Percentiles rank a stretch among this genome's conserved stretches.
Evolutionary conservation across 805 yeast species (phyloP).

Genomic region (Suhomyces sp.): DNA sequence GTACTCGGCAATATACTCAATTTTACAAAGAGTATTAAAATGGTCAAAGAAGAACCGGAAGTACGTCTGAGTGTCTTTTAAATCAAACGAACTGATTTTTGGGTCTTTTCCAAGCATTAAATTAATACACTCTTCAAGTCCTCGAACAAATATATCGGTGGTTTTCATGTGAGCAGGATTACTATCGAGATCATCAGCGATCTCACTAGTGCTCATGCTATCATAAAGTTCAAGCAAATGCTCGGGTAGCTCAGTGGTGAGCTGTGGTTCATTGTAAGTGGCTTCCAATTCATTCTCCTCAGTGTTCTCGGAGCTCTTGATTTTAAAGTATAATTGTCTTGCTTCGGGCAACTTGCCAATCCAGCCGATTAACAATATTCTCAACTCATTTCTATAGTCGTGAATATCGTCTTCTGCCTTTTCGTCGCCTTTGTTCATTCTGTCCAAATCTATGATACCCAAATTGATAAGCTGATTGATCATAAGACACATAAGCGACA

Average conservation of each 20-base stretch:
- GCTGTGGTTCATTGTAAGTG: background rate
- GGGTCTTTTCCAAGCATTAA: background rate
- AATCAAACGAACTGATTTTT: conserved; percentile 4
- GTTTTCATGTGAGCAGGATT: conserved; percentile 12
- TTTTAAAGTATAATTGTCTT: conserved; percentile 49
- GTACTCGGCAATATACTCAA: conserved; percentile 27
- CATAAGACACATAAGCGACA: conserved; percentile 63
- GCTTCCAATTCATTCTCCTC: background rate
- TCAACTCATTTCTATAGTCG: conserved; percentile 59
- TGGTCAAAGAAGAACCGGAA: conserved; percentile 24
- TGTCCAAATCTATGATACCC: conserved; percentile 43
- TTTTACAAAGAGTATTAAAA: conserved; percentile 31
- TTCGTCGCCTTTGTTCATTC: conserved; percentile 11
- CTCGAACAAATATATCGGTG: conserved; percentile 9
- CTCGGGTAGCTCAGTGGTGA: background rate
- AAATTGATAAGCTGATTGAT: conserved; percentile 48
- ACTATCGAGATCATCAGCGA: conserved; percentile 16
- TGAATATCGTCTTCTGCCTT: conserved; percentile 28
- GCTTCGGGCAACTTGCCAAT: conserved; percentile 63
- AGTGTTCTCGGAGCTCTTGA: conserved; percentile 18
- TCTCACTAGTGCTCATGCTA: conserved; percentile 11
- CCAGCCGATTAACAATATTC: conserved; percentile 61
- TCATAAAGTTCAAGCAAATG: background rate
- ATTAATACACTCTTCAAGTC: conserved; percentile 11
- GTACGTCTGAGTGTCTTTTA: conserved; percentile 15